Evolutionary conservation across 805 yeast genomes (phyloP).

Genomic region (Starmerella vitae): DNA sequence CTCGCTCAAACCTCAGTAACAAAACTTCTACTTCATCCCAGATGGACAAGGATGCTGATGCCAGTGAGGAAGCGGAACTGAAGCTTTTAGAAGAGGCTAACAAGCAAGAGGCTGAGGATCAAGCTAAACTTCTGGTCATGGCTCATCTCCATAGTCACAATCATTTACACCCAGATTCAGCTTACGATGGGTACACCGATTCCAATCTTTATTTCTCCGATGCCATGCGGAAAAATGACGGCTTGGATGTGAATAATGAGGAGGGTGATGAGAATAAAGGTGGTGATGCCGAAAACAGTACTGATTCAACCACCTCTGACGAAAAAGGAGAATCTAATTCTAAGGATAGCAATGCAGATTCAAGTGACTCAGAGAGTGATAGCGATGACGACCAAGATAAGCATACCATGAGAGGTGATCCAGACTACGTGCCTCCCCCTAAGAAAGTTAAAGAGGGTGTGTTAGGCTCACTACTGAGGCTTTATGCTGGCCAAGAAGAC

Average conservation of each 20-base stretch:
- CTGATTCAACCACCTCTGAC: not conserved
- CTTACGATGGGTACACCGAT: constrained; percentile 15
- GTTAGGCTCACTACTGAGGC: constrained; percentile 56
- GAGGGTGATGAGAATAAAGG: not conserved
- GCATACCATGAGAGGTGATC: constrained; percentile 23
- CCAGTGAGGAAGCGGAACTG: constrained; percentile 14
- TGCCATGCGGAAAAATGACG: constrained; percentile 12
- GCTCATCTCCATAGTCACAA: constrained; percentile 15
- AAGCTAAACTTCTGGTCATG: constrained; percentile 19
- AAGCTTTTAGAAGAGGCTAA: constrained; percentile 9
- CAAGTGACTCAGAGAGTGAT: constrained; percentile 10
- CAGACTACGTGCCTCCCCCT: constrained; percentile 45
- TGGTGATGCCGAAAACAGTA: not conserved
- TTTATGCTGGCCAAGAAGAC: constrained; percentile 35
- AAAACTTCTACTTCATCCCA: not conserved
- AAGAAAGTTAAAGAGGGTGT: constrained; percentile 72
- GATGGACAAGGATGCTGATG: constrained; percentile 1
- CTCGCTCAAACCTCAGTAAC: not conserved
- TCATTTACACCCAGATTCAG: constrained; percentile 1
- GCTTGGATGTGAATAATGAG: constrained; percentile 9
- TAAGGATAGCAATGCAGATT: constrained; percentile 2
- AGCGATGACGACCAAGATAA: constrained; percentile 10
- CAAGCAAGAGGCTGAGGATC: constrained; percentile 19
- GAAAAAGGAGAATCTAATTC: constrained; percentile 3
- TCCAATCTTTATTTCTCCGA: constrained; percentile 11